These are phyloP conservation scores for Hericium erinaceus DNA, from an alignment of 768 basidiomycete species.

Conservation along the genomic window DNA sequence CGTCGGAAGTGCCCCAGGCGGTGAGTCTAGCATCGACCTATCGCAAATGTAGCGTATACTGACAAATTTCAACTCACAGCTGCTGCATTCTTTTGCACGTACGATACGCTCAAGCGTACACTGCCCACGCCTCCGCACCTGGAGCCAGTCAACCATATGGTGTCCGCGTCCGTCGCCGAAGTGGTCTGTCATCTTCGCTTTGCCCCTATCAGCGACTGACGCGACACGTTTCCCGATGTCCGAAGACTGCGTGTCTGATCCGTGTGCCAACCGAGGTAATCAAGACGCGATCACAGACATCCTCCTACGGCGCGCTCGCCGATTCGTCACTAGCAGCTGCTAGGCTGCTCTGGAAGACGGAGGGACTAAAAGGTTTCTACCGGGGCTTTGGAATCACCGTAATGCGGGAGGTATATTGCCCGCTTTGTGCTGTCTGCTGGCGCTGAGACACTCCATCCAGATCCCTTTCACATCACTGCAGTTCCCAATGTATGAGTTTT, in stretches of 20 bases:
- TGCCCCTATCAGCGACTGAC: neutral
- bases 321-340: conserved; percentile 55
- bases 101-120: conserved; percentile 78
- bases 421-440: neutral
- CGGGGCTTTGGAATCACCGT: conserved; percentile 80
- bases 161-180: conserved; percentile 43
- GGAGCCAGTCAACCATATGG: conserved; percentile 55
- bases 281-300: conserved; percentile 88
- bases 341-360: conserved; percentile 41
- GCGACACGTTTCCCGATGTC: neutral
- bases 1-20: conserved; percentile 92
- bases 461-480: conserved; percentile 95
- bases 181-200: conserved; percentile 29
- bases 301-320: conserved; percentile 51
- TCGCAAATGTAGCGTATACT: too few relatives aligned
- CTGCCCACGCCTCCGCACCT: conserved; percentile 55
- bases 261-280: conserved; percentile 95
- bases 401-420: conserved; percentile 42
- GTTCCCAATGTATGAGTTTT: conserved; percentile 88
- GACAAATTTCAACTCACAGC: conserved; percentile 36
- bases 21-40: conserved; percentile 30
- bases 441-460: conserved; percentile 29
- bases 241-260: conserved; percentile 78
- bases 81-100: conserved; percentile 90
- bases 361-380: conserved; percentile 77